Percentiles rank a stretch among this genome's conserved stretches.
These are phyloP conservation scores for Komagataella ulmi DNA, from an alignment of 805 yeast species.

Conservation along the genomic window DNA sequence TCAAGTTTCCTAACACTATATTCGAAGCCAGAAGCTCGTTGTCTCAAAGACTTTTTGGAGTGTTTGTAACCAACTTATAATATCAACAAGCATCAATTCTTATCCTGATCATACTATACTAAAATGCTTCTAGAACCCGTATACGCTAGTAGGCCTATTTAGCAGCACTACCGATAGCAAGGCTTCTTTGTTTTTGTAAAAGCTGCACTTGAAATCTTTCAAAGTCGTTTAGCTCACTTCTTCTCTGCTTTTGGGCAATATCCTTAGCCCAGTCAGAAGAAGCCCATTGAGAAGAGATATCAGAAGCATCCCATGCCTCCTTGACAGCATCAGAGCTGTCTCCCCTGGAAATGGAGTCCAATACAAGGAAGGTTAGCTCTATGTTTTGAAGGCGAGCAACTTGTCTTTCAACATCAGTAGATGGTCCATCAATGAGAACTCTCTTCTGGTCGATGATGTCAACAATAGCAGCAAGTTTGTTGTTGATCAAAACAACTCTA, in stretches of 20 bases:
- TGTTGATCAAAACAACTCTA: slow-evolving; percentile 90
- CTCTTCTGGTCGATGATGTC: slow-evolving; percentile 99
- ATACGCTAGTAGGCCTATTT: slow-evolving; percentile 67
- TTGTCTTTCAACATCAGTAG: slow-evolving; percentile 69
- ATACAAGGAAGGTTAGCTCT: slow-evolving; percentile 85
- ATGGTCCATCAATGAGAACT: slow-evolving; percentile 96
- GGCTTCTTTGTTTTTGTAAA: slow-evolving; percentile 95
- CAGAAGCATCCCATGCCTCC: slow-evolving; percentile 91
- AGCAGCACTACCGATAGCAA: slow-evolving; percentile 88
- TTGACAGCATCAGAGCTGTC: slow-evolving; percentile 73
- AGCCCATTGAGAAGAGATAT: slow-evolving; percentile 82
- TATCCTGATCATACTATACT: slow-evolving; percentile 1
- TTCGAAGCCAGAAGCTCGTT: not conserved
- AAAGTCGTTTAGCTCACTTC: slow-evolving; percentile 89
- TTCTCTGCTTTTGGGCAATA: slow-evolving; percentile 88
- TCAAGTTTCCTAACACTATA: not conserved
- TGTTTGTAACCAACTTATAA: slow-evolving; percentile 4
- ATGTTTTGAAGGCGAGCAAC: slow-evolving; percentile 77
- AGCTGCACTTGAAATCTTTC: slow-evolving; percentile 99
- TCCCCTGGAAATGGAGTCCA: slow-evolving; percentile 86
- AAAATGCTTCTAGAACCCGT: slow-evolving; percentile 1
- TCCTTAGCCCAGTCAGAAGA: slow-evolving; percentile 95
- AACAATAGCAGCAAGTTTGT: slow-evolving; percentile 92
- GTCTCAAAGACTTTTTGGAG: slow-evolving; percentile 1
- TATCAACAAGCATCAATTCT: slow-evolving; percentile 1